Evolutionary conservation across 2,329 filamentous ascomycete genomes (phyloP).

Genomic region (Colletotrichum sp.): DNA sequence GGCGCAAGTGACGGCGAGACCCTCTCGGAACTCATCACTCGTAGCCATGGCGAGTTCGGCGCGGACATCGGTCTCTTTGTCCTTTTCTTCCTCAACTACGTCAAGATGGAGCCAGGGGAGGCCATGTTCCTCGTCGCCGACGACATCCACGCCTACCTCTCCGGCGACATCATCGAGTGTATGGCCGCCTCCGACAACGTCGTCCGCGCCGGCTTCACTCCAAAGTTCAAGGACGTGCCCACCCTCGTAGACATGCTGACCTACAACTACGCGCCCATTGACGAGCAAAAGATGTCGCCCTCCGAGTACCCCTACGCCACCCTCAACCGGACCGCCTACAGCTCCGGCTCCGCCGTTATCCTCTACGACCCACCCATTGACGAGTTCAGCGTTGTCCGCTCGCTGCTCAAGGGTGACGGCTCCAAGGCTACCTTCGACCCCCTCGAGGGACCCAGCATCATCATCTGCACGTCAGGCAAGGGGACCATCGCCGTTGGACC

Average conservation of each 20-base stretch:
- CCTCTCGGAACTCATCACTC: conserved; percentile 76
- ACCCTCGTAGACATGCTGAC: conserved; percentile 92
- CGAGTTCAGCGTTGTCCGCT: conserved; percentile 90
- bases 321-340: conserved; percentile 82
- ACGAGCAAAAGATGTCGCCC: conserved; percentile 91
- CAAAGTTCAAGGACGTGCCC: conserved; percentile 96
- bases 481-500: conserved; percentile 87
- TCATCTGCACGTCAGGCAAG: conserved; percentile 86
- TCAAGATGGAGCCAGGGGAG: conserved; percentile 85
- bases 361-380: conserved; percentile 97
- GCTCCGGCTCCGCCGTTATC: conserved; percentile 70
- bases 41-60: conserved; percentile 85
- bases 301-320: conserved; percentile 85
- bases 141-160: conserved; percentile 95
- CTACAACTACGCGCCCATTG: conserved; percentile 93
- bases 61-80: conserved; percentile 92
- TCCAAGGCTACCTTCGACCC: conserved; percentile 89
- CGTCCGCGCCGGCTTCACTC: conserved; percentile 94
- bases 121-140: conserved; percentile 96
- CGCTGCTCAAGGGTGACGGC: conserved; percentile 71
- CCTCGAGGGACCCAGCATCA: conserved; percentile 86
- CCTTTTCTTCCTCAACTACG: conserved; percentile 96
- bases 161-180: conserved; percentile 96
- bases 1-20: conserved; percentile 71
- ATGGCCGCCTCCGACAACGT: conserved; percentile 99